Conservation (phyloP, 768 basidiomycete genomes). For the Glaciozyma martinii region DNA sequence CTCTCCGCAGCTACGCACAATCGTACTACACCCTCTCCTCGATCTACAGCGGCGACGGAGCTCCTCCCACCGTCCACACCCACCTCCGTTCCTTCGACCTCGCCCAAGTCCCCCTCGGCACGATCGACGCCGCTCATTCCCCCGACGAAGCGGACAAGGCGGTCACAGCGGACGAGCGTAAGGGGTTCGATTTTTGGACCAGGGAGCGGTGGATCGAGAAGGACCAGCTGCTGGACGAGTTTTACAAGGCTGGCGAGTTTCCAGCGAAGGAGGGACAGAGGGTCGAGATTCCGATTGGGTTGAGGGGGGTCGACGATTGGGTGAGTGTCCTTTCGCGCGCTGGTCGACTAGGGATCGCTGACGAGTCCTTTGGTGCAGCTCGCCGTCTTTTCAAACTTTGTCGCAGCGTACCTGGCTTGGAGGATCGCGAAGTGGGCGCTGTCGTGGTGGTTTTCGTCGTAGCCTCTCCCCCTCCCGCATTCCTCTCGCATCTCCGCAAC, state of each 20-base stretch:
- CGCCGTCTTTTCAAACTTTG: too few species aligned
- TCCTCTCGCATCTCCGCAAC: too few species aligned
- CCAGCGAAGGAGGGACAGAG: not conserved
- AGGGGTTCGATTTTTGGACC: slow-evolving; percentile 73
- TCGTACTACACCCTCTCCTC: slow-evolving; percentile 63
- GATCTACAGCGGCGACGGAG: slow-evolving; percentile 67
- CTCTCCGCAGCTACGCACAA: slow-evolving; percentile 26
- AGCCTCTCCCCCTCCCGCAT: too few species aligned
- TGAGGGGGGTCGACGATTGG: slow-evolving; percentile 2
- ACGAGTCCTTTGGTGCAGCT: too few species aligned
- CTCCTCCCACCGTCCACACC: slow-evolving; percentile 78
- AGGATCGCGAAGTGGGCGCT: too few species aligned
- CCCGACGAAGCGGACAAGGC: slow-evolving; percentile 36
- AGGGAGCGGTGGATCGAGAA: slow-evolving; percentile 73
- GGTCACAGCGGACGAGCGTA: slow-evolving; percentile 51
- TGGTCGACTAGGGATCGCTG: too few species aligned
- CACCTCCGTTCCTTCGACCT: slow-evolving; percentile 55
- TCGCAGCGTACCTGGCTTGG: too few species aligned
- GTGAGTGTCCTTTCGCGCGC: too few species aligned
- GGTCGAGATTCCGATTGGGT: slow-evolving; percentile 11
- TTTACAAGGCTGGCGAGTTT: slow-evolving; percentile 51
- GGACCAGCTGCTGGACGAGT: slow-evolving; percentile 65
- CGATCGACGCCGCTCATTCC: slow-evolving; percentile 11
- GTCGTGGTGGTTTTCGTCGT: too few species aligned
- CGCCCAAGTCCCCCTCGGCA: slow-evolving; percentile 35